Evolutionary conservation across 179 eudicot species (phyloP).

Genomic region (Nepenthes alata): DNA sequence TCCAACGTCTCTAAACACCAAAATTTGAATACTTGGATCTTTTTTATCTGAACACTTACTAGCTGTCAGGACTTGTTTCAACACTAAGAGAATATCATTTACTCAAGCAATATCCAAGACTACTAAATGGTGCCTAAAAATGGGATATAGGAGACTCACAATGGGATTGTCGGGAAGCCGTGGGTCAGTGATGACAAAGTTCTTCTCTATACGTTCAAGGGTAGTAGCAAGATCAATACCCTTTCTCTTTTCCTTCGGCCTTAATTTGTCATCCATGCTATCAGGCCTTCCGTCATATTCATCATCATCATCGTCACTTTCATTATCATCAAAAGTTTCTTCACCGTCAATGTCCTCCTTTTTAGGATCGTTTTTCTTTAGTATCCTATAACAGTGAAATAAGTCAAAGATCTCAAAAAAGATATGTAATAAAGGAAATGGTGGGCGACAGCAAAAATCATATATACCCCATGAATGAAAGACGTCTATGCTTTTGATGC

Average conservation of each 20-base stretch:
- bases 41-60: too few species aligned
- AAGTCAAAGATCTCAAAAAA: background rate
- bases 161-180: slow-evolving; percentile 98
- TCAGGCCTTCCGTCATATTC: slow-evolving; percentile 54
- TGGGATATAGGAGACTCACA: slow-evolving; percentile 33
- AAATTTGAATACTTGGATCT: too few species aligned
- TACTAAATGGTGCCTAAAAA: background rate
- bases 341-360: slow-evolving; percentile 26
- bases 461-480: slow-evolving; percentile 73
- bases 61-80: too few species aligned
- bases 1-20: too few species aligned
- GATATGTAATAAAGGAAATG: background rate
- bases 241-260: slow-evolving; percentile 94
- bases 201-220: slow-evolving; percentile 97
- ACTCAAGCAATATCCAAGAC: background rate
- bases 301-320: slow-evolving; percentile 34
- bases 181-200: slow-evolving; percentile 97
- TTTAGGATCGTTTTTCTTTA: slow-evolving; percentile 49
- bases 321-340: slow-evolving; percentile 22
- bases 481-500: slow-evolving; percentile 41
- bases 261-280: slow-evolving; percentile 81
- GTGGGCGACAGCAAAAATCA: background rate
- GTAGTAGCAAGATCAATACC: slow-evolving; percentile 99
- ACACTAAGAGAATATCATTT: background rate
- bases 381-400: slow-evolving; percentile 28